Conservation (phyloP, 2,329 filamentous ascomycete genomes). For the Cladosporium velox region DNA sequence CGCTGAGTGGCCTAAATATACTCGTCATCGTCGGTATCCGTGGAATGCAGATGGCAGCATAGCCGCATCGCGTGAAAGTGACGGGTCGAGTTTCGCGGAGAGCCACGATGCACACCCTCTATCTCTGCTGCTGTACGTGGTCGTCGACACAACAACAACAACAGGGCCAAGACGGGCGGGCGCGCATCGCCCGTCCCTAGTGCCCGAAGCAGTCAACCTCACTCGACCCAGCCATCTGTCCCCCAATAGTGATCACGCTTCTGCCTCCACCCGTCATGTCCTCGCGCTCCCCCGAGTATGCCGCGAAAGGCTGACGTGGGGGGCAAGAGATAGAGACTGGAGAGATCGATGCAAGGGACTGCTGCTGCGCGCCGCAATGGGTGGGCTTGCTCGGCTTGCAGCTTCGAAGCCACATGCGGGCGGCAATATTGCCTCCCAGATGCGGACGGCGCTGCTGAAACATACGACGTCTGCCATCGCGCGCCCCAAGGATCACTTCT, state of each 20-base stretch:
- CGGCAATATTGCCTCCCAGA: conserved; percentile 11
- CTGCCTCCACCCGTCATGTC: neutral
- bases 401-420: conserved; percentile 15
- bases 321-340: neutral
- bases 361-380: conserved; percentile 15
- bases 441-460: conserved; percentile 15
- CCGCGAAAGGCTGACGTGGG: conserved; percentile 14
- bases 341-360: conserved; percentile 18
- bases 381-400: conserved; percentile 17
- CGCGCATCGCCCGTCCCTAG: conserved; percentile 15
- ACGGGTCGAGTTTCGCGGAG: conserved; percentile 15
- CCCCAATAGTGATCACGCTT: neutral
- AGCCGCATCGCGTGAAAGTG: conserved; percentile 11
- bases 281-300: conserved; percentile 4
- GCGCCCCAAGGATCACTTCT: neutral
- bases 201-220: conserved; percentile 18
- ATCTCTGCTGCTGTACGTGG: neutral
- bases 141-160: conserved; percentile 3
- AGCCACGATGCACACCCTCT: conserved; percentile 6
- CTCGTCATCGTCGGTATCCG: neutral
- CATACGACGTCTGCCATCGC: conserved; percentile 17
- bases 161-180: conserved; percentile 12
- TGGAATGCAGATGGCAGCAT: conserved; percentile 2
- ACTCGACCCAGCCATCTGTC: conserved; percentile 14
- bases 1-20: conserved; percentile 11